These are phyloP conservation scores for Hyaloperonospora brassicae DNA, from an alignment of 352 stramenopile species.

Conservation along the genomic window DNA sequence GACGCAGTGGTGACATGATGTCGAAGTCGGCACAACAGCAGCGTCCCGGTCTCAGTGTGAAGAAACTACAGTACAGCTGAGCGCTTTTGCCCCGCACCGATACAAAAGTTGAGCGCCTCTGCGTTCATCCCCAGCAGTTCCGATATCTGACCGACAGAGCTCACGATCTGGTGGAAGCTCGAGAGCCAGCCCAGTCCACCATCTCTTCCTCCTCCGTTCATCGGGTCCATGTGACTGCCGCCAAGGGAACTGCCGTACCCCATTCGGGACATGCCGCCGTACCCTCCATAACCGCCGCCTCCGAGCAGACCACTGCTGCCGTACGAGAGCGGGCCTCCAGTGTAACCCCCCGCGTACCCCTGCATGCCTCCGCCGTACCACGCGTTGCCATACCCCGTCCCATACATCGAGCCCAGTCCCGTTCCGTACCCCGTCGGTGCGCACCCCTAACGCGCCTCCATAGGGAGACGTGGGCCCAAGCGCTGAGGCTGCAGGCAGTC, in stretches of 20 bases:
- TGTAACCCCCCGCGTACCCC: conserved; percentile 26
- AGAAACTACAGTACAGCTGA: no score
- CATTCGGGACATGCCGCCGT: conserved; percentile 29
- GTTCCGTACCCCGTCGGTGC: conserved; percentile 15
- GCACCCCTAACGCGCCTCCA: no score
- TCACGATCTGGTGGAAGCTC: conserved; percentile 63
- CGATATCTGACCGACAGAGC: conserved; percentile 66
- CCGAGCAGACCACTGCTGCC: conserved; percentile 29
- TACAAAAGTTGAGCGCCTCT: conserved; percentile 32
- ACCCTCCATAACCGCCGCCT: conserved; percentile 35
- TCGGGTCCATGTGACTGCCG: conserved; percentile 44
- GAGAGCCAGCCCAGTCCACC: conserved; percentile 59
- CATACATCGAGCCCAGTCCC: conserved; percentile 22
- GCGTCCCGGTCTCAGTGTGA: no score
- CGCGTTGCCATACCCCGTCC: conserved; percentile 25
- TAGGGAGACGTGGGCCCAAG: conserved; percentile 4
- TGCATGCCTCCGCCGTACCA: no score
- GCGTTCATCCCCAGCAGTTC: conserved; percentile 75
- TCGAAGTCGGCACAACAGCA: no score
- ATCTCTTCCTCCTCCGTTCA: conserved; percentile 31
- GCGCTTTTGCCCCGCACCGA: no score
- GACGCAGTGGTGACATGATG: no score
- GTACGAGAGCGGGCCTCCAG: conserved; percentile 23
- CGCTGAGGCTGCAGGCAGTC: no score
- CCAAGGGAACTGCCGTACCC: conserved; percentile 30